Base-by-base conservation (phyloP, 805 yeast genomes). In the Saccharomycopsis sp. region DNA sequence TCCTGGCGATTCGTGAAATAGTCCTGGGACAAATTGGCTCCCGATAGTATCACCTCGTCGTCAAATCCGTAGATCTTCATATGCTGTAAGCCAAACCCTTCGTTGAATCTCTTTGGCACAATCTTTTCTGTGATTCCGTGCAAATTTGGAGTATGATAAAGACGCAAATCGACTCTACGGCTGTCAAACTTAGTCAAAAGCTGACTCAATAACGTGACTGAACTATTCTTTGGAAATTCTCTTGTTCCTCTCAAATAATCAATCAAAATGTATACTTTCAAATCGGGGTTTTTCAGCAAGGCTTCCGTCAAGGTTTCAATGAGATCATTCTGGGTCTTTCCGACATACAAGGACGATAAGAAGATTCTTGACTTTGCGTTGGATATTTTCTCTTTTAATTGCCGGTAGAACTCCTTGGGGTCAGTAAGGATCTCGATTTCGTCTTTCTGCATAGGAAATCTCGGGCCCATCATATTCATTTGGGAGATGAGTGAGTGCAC, bases 21-120 rank as follows among this genome's bases (percentile, higher is more conserved):
- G 72, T 94, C 99, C 42, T 81, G 76, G 0, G 97, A 89, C 53
- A 94, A 76, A 67, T 94, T 94, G 1, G 99, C 99, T 3, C 98
- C 99, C 17, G 88, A 81, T 35, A 94, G 76, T 19, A 94, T 80
- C 49, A 94, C 83, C 68, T 92, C 97, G 66, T 90, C 83, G 70
- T 94, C 99, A 66, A 92, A 84, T 1, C 99, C 99, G 70, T 94
- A 94, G 29, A 94, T 79, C 70, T 94, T 94, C 98, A 94, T 94
- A 69, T 94, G 99, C 70, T 94, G 99, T 55, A 94, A 78, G 0
- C 99, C 99, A 65, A 80, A 77, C 2, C 96, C 92, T 73, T 94
- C 99, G 70, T 92, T 91, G 63, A 93, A 77, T 62, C 99, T 78
- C 60, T 80, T 85, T 0, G 99, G 99, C 2, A 90, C 77, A 51